Conservation (phyloP, 2,329 filamentous ascomycete species). For the Penicillium frequentans region DNA sequence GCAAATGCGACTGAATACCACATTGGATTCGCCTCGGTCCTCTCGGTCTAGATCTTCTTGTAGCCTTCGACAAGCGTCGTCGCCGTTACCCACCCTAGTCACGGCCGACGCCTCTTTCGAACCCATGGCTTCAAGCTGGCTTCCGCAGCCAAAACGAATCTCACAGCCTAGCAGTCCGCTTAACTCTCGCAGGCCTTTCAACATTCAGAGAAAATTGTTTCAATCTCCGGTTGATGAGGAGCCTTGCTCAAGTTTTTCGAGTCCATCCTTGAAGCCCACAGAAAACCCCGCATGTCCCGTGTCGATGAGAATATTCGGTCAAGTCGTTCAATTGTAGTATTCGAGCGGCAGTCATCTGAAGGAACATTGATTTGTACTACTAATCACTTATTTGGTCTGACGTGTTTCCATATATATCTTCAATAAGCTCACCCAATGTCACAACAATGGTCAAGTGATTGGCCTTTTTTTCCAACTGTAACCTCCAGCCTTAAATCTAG, state of each 20-base stretch:
- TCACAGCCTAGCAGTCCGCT: not conserved
- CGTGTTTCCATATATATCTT: not conserved
- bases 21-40: not conserved
- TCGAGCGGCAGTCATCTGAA: not conserved
- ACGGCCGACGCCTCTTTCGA: constrained; percentile 1
- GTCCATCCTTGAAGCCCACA: not conserved
- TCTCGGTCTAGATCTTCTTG: not conserved
- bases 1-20: constrained; percentile 6
- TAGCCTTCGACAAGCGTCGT: not conserved
- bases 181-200: not conserved
- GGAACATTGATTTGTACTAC: not conserved
- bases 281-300: not conserved
- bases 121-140: constrained; percentile 12
- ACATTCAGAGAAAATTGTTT: not conserved
- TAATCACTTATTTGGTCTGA: not conserved
- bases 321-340: constrained; percentile 2
- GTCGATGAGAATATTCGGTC: constrained; percentile 17
- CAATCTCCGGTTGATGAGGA: not conserved
- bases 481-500: rapidly evolving
- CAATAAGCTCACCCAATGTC: not conserved
- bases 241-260: not conserved
- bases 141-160: constrained; percentile 9
- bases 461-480: not conserved
- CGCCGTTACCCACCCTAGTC: constrained; percentile 1
- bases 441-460: not conserved